Percentiles rank a stretch among this genome's conserved stretches.
Conservation (phyloP, 768 basidiomycete species). For the Aureoboletus auriporus region DNA sequence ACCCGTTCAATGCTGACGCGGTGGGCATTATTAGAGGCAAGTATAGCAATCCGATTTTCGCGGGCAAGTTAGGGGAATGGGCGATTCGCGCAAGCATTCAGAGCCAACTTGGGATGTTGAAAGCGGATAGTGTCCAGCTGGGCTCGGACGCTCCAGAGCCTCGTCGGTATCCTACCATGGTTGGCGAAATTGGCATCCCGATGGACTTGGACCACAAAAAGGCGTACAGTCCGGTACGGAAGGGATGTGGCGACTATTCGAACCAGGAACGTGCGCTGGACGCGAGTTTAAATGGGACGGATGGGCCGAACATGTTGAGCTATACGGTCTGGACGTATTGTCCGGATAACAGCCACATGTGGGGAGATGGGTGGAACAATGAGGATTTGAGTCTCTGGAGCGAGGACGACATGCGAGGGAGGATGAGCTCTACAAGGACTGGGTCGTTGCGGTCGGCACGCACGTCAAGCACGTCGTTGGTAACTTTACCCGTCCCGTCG, state of each 20-base stretch:
- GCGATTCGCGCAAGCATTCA: conserved; percentile 80
- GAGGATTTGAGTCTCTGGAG: conserved; percentile 94
- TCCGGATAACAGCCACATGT: conserved; percentile 74
- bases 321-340: conserved; percentile 92
- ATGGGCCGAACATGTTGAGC: conserved; percentile 70
- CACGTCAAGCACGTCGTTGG: conserved; percentile 17
- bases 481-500: conserved; percentile 17
- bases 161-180: conserved; percentile 71
- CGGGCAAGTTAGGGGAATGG: conserved; percentile 76
- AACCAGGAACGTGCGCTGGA: conserved; percentile 83
- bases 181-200: conserved; percentile 95
- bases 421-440: neutral
- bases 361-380: conserved; percentile 97
- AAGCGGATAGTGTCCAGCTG: conserved; percentile 65
- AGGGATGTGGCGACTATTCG: conserved; percentile 69
- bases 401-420: conserved; percentile 54
- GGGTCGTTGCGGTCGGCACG: conserved; percentile 9
- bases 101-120: conserved; percentile 77
- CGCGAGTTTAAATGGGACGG: conserved; percentile 73
- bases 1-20: conserved; percentile 94
- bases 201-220: conserved; percentile 90
- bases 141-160: conserved; percentile 28
- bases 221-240: conserved; percentile 56
- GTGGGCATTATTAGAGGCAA: conserved; percentile 87
- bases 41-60: conserved; percentile 62